phyloP scores from a whole-genome alignment of 2,329 filamentous ascomycete species.

The Coniella lustricola region DNA sequence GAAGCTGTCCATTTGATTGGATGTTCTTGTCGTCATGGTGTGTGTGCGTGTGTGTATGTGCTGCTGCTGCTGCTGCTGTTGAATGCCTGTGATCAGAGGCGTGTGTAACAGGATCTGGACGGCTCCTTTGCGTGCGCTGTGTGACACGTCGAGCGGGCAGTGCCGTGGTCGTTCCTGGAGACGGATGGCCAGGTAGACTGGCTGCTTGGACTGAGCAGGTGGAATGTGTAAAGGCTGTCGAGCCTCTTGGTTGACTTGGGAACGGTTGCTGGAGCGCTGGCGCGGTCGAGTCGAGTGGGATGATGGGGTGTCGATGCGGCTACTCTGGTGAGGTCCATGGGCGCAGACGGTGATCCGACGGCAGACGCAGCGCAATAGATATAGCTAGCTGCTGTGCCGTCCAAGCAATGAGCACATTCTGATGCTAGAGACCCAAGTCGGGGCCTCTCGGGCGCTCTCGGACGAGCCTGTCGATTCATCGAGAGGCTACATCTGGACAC shows the following conservation, averaged over 20 bases:
- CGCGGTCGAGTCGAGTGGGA: background rate
- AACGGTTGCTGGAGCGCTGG: no score
- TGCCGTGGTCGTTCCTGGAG: no score
- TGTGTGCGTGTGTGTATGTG: background rate
- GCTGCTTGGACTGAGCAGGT: no score
- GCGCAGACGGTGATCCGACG: background rate
- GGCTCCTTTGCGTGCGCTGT: no score
- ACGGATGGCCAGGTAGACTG: no score
- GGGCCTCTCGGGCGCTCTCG: background rate
- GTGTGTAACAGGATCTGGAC: no score
- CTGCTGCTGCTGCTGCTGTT: background rate
- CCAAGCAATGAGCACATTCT: background rate
- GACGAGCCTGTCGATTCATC: conserved; percentile 9
- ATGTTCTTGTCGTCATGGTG: background rate
- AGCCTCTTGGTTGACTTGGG: no score
- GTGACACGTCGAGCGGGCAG: no score
- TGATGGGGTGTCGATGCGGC: conserved; percentile 10
- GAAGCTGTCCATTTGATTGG: conserved; percentile 16
- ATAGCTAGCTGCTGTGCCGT: conserved; percentile 10
- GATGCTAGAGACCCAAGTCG: background rate
- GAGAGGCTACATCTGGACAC: background rate
- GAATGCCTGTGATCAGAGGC: no score
- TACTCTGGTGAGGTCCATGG: background rate
- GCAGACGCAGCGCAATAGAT: conserved; percentile 16
- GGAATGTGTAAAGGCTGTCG: no score